Base-by-base conservation (phyloP, 176 grass and related monocot genomes). In the Eragrostis nindensis region DNA sequence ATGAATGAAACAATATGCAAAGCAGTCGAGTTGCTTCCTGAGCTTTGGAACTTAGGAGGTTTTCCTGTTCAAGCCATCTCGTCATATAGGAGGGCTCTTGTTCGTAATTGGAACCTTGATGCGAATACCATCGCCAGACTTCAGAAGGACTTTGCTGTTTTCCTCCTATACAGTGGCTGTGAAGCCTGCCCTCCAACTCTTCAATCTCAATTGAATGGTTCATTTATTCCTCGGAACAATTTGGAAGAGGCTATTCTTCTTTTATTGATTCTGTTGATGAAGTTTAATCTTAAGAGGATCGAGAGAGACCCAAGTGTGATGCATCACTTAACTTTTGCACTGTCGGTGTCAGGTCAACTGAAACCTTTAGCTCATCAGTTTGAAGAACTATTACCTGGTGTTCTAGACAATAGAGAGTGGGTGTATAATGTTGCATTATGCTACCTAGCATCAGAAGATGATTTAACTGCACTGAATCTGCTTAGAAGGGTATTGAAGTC, bases 161-260 rank as follows among this genome's bases (percentile, higher is more conserved):
- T 92, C 66, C 92, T 98, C 78, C 84, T 94, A 61, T 94, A 94
- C 48, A 91, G 88, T 76, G 90, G 95, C 4, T 91, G 77, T 26
- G 95, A 98, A 79, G 86, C 86, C 66, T 77, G 70, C 27, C 70
- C 86, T 48, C 84, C 85, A 25, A 86, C 89, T 24, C 69, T 87
- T 74, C 83, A 47, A 36, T 87, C 63, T 79, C 92, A 93, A 76
- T 89, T 76, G 56, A 81, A 90, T 83, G 79, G 81, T 84, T 88
- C 84, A 65, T 94, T 94, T 92, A 75, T 98, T 56, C 90, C 95
- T 56, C 53, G 39, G 25, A 98, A 98, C 71, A 94, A 94, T 83
- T 68, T 87, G 55, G 92, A 98, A 91, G 95, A 98, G 71, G 95
- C 95, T 64, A 88, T 91, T 91, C 77, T 97, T 68, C 85, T 97